A percentile compares a stretch with the other conserved stretches of the same genome.
Conservation (phyloP, 306 rosid genomes). For the Abrus pulchellus region DNA sequence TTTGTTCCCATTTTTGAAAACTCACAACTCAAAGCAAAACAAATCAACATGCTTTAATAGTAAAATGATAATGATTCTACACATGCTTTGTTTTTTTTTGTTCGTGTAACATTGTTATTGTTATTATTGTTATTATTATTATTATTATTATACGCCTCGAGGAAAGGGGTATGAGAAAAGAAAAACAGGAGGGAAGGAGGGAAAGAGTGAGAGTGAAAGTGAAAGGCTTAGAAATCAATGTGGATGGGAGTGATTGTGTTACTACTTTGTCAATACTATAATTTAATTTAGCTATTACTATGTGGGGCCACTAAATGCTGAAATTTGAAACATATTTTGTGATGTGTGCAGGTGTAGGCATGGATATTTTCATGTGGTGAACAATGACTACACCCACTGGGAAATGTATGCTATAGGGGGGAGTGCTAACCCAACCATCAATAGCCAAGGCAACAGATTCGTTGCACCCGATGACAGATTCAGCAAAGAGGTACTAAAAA, state of each 20-base stretch:
- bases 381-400: constrained; percentile 99
- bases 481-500: constrained; percentile 82
- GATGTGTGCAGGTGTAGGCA: constrained; percentile 78
- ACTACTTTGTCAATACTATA: not conserved
- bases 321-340: constrained; percentile 37
- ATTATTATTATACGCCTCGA: not conserved
- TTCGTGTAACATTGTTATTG: too few species aligned
- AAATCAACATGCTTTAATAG: not conserved
- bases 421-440: constrained; percentile 93
- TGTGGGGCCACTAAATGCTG: constrained; percentile 41
- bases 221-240: constrained; percentile 10
- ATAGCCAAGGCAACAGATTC: constrained; percentile 96
- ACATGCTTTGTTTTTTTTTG: too few species aligned
- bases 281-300: not conserved
- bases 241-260: constrained; percentile 5
- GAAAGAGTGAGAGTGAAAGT: not conserved
- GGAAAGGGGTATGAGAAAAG: not conserved
- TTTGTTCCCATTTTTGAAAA: not conserved
- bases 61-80: too few species aligned
- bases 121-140: too few species aligned
- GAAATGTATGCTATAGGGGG: constrained; percentile 99
- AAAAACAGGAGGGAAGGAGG: too few species aligned
- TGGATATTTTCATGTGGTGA: constrained; percentile 98
- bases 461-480: constrained; percentile 75
- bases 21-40: not conserved